These are phyloP conservation scores for Pichia eremophila DNA, from an alignment of 805 yeast genomes.

Conservation along the genomic window DNA sequence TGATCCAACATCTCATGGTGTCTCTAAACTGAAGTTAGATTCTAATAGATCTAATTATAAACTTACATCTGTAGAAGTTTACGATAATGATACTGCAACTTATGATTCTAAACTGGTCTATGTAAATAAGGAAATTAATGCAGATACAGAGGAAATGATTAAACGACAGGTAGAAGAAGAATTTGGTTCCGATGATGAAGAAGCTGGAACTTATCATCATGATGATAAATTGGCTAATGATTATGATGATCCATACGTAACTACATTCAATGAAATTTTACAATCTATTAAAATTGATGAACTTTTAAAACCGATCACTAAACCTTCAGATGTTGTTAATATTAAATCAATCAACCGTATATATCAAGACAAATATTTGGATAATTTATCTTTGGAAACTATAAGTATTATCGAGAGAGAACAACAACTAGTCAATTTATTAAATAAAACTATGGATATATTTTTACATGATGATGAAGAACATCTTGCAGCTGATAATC, in stretches of 20 bases:
- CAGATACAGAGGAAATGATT: constrained; percentile 18
- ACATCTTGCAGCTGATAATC: constrained; percentile 50
- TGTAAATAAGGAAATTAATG: constrained; percentile 15
- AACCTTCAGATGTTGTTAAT: constrained; percentile 67
- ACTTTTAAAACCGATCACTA: constrained; percentile 66
- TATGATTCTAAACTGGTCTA: constrained; percentile 18
- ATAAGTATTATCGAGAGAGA: constrained; percentile 75
- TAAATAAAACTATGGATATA: constrained; percentile 64
- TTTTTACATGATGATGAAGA: constrained; percentile 83
- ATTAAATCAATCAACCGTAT: constrained; percentile 65
- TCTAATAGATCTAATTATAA: constrained; percentile 17
- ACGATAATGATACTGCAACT: constrained; percentile 11
- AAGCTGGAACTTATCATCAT: constrained; percentile 5
- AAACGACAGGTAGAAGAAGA: constrained; percentile 22
- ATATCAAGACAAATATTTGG: constrained; percentile 47
- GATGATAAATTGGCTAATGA: constrained; percentile 10
- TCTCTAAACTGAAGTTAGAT: constrained; percentile 17
- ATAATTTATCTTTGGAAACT: constrained; percentile 59
- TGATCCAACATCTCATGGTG: constrained; percentile 16
- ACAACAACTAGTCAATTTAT: constrained; percentile 62
- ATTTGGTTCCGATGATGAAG: constrained; percentile 18
- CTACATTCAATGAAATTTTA: constrained; percentile 27
- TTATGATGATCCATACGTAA: constrained; percentile 12
- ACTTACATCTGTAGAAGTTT: constrained; percentile 13
- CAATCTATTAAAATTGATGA: constrained; percentile 43